Percentiles rank a stretch among this genome's conserved stretches.
These are phyloP conservation scores for Neurospora hispaniola DNA, from an alignment of 495 filamentous ascomycete species.

Conservation along the genomic window DNA sequence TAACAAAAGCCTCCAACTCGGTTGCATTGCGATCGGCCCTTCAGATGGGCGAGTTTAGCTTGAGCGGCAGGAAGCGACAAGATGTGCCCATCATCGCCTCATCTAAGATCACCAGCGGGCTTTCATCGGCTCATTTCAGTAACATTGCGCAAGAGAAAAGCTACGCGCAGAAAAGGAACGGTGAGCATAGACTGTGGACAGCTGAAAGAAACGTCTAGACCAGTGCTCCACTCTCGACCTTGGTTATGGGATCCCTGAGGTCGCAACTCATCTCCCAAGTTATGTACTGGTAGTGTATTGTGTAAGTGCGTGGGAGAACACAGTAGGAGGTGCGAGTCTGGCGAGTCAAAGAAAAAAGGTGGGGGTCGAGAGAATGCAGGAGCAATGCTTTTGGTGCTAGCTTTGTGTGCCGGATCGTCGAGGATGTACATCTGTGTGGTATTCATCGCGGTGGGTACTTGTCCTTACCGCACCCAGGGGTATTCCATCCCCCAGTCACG, in stretches of 20 bases:
- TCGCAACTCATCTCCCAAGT: too few relatives aligned
- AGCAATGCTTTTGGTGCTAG: neutral
- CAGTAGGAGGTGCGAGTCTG: neutral
- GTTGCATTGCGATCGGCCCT: neutral
- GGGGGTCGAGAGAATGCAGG: neutral
- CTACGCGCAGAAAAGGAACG: neutral
- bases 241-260: too few relatives aligned
- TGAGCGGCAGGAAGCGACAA: neutral
- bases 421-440: neutral
- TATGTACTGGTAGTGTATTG: too few relatives aligned
- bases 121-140: neutral
- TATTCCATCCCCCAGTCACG: neutral
- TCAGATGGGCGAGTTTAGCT: neutral
- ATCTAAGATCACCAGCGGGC: neutral
- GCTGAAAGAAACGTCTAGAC: neutral
- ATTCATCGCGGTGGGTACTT: neutral
- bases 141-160: neutral
- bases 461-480: neutral
- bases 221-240: neutral
- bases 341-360: neutral
- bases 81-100: neutral
- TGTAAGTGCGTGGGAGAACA: too few relatives aligned
- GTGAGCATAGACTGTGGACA: neutral
- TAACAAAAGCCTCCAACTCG: neutral
- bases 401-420: neutral